Evolutionary conservation across 495 filamentous ascomycete species (phyloP), one percentile per base, ranked within the genome.

Genomic region (Hyaloscypha hepaticicola): DNA sequence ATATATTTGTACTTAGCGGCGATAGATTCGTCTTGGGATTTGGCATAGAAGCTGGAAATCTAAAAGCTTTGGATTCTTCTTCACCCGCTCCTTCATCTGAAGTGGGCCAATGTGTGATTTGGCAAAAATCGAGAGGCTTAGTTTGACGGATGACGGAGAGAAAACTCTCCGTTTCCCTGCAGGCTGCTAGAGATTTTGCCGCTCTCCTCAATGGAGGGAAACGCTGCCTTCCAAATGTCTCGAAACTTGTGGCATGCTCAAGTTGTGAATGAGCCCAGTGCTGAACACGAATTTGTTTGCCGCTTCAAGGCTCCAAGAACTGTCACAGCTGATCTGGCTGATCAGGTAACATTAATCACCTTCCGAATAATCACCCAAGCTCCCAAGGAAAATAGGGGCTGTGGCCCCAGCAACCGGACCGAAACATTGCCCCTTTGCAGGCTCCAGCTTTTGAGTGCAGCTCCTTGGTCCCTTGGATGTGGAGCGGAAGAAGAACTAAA

Each of bases 21-120:
- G 50, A 53, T 53, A 24, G 50, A 53, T 53, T 53, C 50, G 50
- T 26, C 50, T 53, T 53, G 50, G 50, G 50, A 28, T 21, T 53
- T 53, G 50, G 50, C n/a, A 28, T 45, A 45, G 38, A 1, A 45
- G 38, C 38, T 16, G 1, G 38, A 45, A 45, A 45, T 45, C 9
- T 19, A 45, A 45, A 45, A 45, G 38, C 38, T 45, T 45, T 45
- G 38, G 38, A 45, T 45, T 45, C 12, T 33, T 45, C 38, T 45
- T 45, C 38, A 4, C 4, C 19, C 5, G 38, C 19, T 45, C 12
- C n/a, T n/a, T n/a, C n/a, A n/a, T 45, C 16, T 11, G 16, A 4
- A 4, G 38, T 45, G 38, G 38, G 31, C 31, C 6, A 33, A 12
- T 7, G 31, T 12, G 12, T 33, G 31, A 6, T 6, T 12, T 6